Evolutionary conservation across 2,329 filamentous ascomycete species (phyloP), one percentile per base, ranked within the genome.

Genomic region (Teratosphaeria nubilosa): DNA sequence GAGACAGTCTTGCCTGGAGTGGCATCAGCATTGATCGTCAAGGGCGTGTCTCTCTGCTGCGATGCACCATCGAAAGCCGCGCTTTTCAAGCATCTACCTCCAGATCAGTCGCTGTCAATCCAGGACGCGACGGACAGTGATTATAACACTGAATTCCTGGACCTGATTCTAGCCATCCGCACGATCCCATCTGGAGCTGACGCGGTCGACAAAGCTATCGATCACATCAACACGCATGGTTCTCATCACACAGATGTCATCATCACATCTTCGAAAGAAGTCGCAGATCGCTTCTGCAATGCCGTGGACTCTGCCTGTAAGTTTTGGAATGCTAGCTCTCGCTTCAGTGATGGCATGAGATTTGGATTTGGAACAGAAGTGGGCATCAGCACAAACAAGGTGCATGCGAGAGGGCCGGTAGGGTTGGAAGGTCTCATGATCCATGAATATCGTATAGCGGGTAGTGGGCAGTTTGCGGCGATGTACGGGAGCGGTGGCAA

Each of bases 331-430:
- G 89, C 91, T 7, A 95, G 90, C 25, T 96, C 90, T 9, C 84
- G 94, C 55, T 92, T 99, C 76, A 91, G 91, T 5, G 94, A 99
- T 72, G 94, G 94, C 7, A 96, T 95, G 88, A 82, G 94, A 50
- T 97, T 95, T 72, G 94, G 94, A 7, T 99, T 99, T 74, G 94
- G 94, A 53, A 97, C 94, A 0, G 94, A 99, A 76, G 94, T 99
- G 25, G 94, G 94, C 57, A 97, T 99, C 75, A 95, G 89, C 76
- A 99, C 94, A 54, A 99, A 96, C 79, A 99, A 97, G 79, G 96
- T 99, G 63, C 94, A 99, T 72, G 88, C 90, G 1, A 80, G 94
- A 55, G 94, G 94, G 0, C 94, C 94, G 0, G 94, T 99, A 5
- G 94, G 94, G 1, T 77, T 99, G 56, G 94, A 97, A 70, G 94